Evolutionary conservation across 164 flowering plant genomes (phyloP), one percentile per base, ranked within the genome.

Genomic region (Magnolia changhungtana): DNA sequence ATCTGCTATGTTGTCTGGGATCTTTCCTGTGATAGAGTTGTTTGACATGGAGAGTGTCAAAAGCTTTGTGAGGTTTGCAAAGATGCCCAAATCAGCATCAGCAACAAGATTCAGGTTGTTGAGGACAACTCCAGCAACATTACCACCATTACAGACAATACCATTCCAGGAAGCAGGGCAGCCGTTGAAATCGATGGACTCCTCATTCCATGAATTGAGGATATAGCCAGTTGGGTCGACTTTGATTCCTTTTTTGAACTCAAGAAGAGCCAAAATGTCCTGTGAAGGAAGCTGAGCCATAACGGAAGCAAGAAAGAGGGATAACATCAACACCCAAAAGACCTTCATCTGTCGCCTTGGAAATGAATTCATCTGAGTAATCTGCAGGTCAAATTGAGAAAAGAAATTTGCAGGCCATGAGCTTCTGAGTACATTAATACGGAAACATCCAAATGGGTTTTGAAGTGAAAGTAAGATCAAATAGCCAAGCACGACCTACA

Each of bases 141-240:
- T 87, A 14, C 85, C 92, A 64, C 90, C 91, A 78, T 89, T 91
- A 72, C 99, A 96, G 55, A 94, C 89, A 76, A 96, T 87, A 21
- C 99, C 99, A 87, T 93, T 91, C 99, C 98, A 94, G 19, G 98
- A 92, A 16, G 98, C 89, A 75, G 99, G 99, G 79, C 98, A 94
- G 8, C 98, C 98, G 83, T 94, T 86, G 75, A 91, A 90, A 72
- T 94, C 97, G 59, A 93, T 93, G 8, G 99, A 91, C 84, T 92
- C 98, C 70, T 93, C 98, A 81, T 91, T 94, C 99, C 99, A 94
- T 5, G 99, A 94, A 69, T 84, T 70, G 0, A 92, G 86, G 61
- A 96, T 91, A 81, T 79, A 92, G 49, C 98, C 97, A 1, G 96
- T 90, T 23, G 99, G 99, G 82, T 94, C 98, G 73, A 86, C 87